Conservation (phyloP, 1,139 yeast genomes). For the Sugiyamaella castrensis region DNA sequence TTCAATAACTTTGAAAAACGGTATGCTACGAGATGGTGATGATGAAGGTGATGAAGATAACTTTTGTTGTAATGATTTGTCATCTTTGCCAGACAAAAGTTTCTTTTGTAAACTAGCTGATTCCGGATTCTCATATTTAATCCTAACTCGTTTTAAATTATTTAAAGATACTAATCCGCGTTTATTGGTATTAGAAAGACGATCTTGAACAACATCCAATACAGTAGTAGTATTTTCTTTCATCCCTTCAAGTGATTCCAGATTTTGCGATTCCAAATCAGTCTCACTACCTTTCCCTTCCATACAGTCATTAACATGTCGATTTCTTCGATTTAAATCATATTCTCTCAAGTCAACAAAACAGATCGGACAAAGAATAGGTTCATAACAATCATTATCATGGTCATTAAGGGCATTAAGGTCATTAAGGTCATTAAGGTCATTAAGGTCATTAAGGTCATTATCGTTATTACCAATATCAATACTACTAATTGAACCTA, state of each 20-base stretch:
- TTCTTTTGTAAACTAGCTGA: background rate
- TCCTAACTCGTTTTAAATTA: background rate
- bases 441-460: no score
- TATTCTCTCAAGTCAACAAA: slow-evolving; percentile 13
- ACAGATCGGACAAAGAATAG: slow-evolving; percentile 24
- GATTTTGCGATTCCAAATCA: no score
- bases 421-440: no score
- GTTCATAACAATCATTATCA: background rate
- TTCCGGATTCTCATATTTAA: background rate
- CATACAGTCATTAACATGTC: slow-evolving; percentile 22
- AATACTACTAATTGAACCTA: no score
- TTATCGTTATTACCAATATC: no score
- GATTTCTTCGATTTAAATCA: slow-evolving; percentile 12
- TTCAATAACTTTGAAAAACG: slow-evolving; percentile 38
- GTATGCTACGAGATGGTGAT: slow-evolving; percentile 19
- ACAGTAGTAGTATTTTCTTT: no score
- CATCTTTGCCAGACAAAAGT: background rate
- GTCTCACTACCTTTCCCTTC: slow-evolving; percentile 10
- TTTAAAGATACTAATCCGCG: background rate
- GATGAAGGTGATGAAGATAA: background rate
- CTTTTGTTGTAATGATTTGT: background rate
- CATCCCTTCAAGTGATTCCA: no score
- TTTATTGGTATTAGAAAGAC: background rate
- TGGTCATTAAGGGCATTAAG: background rate
- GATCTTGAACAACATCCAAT: background rate